Evolutionary conservation across 1,284 basidiomycete genomes (phyloP).

Genomic region (Trametes pubescens): DNA sequence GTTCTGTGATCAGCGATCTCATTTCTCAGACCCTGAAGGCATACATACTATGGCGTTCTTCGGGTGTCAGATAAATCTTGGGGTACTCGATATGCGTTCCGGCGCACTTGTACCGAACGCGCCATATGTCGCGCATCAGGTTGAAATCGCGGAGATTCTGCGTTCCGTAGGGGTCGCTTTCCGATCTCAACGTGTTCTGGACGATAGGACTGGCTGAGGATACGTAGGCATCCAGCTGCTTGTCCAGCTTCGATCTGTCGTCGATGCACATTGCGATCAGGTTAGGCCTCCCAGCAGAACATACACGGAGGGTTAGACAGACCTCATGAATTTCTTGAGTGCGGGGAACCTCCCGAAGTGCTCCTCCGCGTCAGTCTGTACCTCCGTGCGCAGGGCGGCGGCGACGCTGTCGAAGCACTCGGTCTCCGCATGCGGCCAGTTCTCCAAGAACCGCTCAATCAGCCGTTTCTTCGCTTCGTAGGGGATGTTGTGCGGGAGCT

Average conservation of each 20-base stretch:
- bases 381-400: slow-evolving; percentile 33
- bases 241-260: background rate
- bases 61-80: background rate
- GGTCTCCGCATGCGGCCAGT: slow-evolving; percentile 52
- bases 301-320: background rate
- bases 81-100: background rate
- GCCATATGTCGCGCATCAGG: slow-evolving; percentile 31
- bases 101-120: slow-evolving; percentile 27
- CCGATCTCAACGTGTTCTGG: slow-evolving; percentile 38
- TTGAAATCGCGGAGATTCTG: slow-evolving; percentile 44
- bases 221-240: slow-evolving; percentile 11
- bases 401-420: slow-evolving; percentile 49
- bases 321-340: slow-evolving; percentile 44
- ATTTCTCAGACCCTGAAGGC: background rate
- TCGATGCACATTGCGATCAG: background rate
- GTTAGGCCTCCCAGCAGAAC: background rate
- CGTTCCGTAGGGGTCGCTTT: slow-evolving; percentile 42
- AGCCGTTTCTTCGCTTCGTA: slow-evolving; percentile 57
- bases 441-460: slow-evolving; percentile 47
- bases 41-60: background rate
- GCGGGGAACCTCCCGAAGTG: slow-evolving; percentile 47
- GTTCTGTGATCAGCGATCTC: background rate
- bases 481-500: slow-evolving; percentile 58
- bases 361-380: slow-evolving; percentile 31
- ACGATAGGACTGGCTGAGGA: slow-evolving; percentile 23